Base-by-base conservation (phyloP, 116 monocot genomes). In the Cymodocea nodosa region DNA sequence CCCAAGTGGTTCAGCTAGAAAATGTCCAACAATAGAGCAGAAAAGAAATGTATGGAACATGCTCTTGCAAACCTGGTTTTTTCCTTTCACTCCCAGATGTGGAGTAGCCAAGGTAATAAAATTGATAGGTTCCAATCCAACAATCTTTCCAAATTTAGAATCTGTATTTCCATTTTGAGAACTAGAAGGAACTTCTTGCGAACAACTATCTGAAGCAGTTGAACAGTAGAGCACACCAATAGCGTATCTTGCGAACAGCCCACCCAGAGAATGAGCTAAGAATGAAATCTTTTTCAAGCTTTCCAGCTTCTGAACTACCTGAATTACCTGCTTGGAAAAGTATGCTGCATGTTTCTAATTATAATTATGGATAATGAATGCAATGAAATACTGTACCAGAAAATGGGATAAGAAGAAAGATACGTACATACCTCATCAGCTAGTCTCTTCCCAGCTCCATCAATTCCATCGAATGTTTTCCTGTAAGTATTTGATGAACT, bases 51-150 rank as follows among this genome's bases (percentile, higher is more conserved):
- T 16, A 5, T 53, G 17, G 18, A 53, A 30, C 59, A 59, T 10
- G 2, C 6, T 48, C 22, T 13, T 9, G 22, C 48, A 23, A 9
- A 97, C 90, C 90, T 97, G 85, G 30, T 77, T 97, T 71, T 70
- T 90, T 56, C 90, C 95, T 80, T 83, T 83, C 23, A 97, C 83
- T 44, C 95, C 95, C 51, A 97, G 80, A 82, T 90, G 95, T 72
- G 95, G 95, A 71, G 85, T 97, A 62, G 90, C 95, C 66, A 97
- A 75, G 52, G 90, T 97, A 71, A 97, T 83, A 72, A 90, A 97
- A 75, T 76, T 87, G 44, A 90, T 70, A 39, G 95, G 85, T 35
- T 85, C 79, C 68, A 97, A 70, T 69, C 80, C 87, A 62, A 79
- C 82, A 66, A 97, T 87, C 64, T 15, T 74, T 19, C 78, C 87